These are phyloP conservation scores for Ceratocystis variospora DNA, from an alignment of 2,329 filamentous ascomycete genomes.

Conservation along the genomic window DNA sequence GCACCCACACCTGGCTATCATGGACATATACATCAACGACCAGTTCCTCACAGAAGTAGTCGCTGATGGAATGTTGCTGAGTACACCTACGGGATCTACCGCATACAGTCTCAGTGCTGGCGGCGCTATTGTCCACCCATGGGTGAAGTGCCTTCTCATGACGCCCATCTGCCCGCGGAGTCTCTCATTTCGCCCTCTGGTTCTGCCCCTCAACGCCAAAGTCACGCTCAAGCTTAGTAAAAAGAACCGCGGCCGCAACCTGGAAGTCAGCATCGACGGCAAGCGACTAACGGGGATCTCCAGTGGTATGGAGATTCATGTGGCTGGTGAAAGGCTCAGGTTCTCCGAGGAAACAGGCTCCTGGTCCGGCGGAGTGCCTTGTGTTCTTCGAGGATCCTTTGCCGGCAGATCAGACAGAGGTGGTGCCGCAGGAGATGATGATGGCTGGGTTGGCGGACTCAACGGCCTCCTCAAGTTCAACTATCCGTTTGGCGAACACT, in stretches of 20 bases:
- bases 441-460: constrained; percentile 91
- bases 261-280: constrained; percentile 70
- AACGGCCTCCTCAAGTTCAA: constrained; percentile 95
- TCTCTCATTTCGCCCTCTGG: constrained; percentile 79
- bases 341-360: constrained; percentile 76
- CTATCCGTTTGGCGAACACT: constrained; percentile 62
- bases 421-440: constrained; percentile 47
- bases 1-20: constrained; percentile 77
- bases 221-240: constrained; percentile 70
- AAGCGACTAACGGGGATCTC: constrained; percentile 52
- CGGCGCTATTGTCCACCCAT: constrained; percentile 84
- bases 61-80: constrained; percentile 87
- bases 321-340: constrained; percentile 69
- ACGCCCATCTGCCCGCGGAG: constrained; percentile 91
- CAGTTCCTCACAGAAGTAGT: constrained; percentile 87
- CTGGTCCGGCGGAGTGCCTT: constrained; percentile 74
- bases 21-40: constrained; percentile 81
- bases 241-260: constrained; percentile 60
- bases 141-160: constrained; percentile 75
- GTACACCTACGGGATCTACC: constrained; percentile 86
- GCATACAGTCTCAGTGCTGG: constrained; percentile 91
- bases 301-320: constrained; percentile 70
- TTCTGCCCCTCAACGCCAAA: constrained; percentile 73
- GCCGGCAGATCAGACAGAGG: constrained; percentile 26
- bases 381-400: constrained; percentile 56